Base-by-base conservation (phyloP, 2,329 filamentous ascomycete species). In the Fusarium bactridioides region DNA sequence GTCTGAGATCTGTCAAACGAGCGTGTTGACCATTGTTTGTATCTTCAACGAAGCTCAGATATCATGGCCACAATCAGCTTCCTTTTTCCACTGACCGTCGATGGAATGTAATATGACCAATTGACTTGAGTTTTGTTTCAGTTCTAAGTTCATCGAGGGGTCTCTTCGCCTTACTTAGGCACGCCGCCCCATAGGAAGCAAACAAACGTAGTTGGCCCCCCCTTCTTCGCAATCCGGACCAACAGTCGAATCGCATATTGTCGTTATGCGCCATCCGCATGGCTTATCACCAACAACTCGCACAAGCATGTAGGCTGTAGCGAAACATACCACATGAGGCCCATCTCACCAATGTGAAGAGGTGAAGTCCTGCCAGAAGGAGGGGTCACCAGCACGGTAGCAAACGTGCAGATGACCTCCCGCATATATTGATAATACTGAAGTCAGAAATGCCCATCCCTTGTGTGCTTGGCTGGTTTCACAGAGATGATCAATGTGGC, bases 211-310 rank as follows among this genome's bases (percentile, higher is more conserved):
- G 47, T 31, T 54, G 53, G 47, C 60, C 64, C 64, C 61, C 62
- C 61, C 57, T 57, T 62, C 47, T 56, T 53, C 33, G 38, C 48
- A 45, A 43, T 37, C 61, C 47, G 35, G 47, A 69, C 73, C 57
- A 70, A 73, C 73, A 69, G 69, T 64, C 61, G 73, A 76, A 67
- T 74, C 51, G 69, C 62, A 67, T 60, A 65, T 54, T 61, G 31
- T 43, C 47, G 57, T 47, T 55, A 72, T 61, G 68, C 66, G 62
- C 72, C 67, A 68, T 56, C 63, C 61, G 63, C 70, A 65, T 58
- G 68, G 64, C 58, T 64, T 54, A 70, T 77, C 67, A 74, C 75
- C 75, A 77, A 76, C 64, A 66, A 41, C 64, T 58, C 47, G 47
- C 61, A 58, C 69, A 54, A 64, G 40, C 64, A 73, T 70, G 64